Evolutionary conservation across 2,329 filamentous ascomycete genomes (phyloP), one percentile per base, ranked within the genome.

Genomic region (Ascochyta koolunga): DNA sequence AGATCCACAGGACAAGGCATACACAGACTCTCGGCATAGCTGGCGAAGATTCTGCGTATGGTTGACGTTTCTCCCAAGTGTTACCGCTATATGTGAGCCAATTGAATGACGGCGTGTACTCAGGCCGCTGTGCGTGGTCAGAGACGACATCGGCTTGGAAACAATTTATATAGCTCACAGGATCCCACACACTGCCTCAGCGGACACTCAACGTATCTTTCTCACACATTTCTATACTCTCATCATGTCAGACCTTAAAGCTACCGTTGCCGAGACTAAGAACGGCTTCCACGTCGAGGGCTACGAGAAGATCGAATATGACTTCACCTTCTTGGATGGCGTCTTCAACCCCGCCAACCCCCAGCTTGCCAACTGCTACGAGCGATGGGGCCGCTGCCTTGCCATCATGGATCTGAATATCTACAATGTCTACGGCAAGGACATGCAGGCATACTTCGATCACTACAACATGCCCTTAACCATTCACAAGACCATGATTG

Each of bases 221-320:
- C 48, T 37, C 21, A 39, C 42, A 56, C 29, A 37, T 56, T 43
- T 33, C 48, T 38, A 54, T 40, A 42, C 42, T 40, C 55, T 66
- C 68, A 76, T 61, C 59, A 89, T 90, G 87, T 90, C 87, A 69
- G 86, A 90, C 70, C 81, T 73, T 16, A 87, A 84, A 67, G 87
- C 87, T 53, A 82, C 81, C 47, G 86, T 90, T 60, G 75, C 79
- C 56, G 83, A 87, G 76, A 89, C 85, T 58, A 75, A 80, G 63
- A 78, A 80, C 56, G 88, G 87, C 32, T 90, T 90, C 75, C 84
- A 88, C 61, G 87, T 90, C 56, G 84, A 86, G 62, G 88, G 88
- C 21, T 89, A 89, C 64, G 88, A 90, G 79, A 90, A 89, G 79
- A 89, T 90, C 68, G 84, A 88, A 67, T 90, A 90, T 70, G 86